phyloP scores from a whole-genome alignment of 75 land plant genomes.

The Selaginella tamariscina region DNA sequence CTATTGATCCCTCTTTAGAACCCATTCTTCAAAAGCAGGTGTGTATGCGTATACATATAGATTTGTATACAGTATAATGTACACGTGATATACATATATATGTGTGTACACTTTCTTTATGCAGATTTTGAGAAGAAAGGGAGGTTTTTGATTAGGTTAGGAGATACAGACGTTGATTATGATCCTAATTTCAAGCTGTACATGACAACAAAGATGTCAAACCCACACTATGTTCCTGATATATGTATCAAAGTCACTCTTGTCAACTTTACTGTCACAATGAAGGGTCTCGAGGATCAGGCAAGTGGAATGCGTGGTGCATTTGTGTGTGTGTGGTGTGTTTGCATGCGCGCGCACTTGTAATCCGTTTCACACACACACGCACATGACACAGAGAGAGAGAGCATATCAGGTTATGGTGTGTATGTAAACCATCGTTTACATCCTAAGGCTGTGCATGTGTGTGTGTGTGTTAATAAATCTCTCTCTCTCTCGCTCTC shows the following conservation, averaged over 20 bases:
- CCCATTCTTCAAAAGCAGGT: conserved; percentile 32
- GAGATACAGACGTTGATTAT: conserved; percentile 32
- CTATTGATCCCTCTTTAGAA: conserved; percentile 26
- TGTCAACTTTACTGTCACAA: conserved; percentile 31
- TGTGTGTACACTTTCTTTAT: background rate
- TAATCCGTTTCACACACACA: too few species aligned
- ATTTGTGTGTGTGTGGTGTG: too few species aligned
- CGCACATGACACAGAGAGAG: too few species aligned
- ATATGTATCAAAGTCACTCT: conserved; percentile 32
- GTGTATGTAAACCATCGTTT: too few species aligned
- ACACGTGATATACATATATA: background rate
- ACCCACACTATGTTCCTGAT: conserved; percentile 32
- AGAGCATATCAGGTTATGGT: too few species aligned
- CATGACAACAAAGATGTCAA: conserved; percentile 30
- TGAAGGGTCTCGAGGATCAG: conserved; percentile 34
- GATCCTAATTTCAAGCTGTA: conserved; percentile 27
- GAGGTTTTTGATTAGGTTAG: conserved; percentile 20
- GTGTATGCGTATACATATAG: background rate
- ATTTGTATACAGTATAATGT: background rate
- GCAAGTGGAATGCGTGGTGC: too few species aligned
- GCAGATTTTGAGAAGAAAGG: conserved; percentile 31
- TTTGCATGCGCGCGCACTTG: too few species aligned
- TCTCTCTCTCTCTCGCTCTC: too few species aligned
- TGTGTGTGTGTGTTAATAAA: too few species aligned
- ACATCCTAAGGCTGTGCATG: too few species aligned